phyloP scores from a whole-genome alignment of 2,329 filamentous ascomycete species.

The Ophiocordyceps unilateralis region DNA sequence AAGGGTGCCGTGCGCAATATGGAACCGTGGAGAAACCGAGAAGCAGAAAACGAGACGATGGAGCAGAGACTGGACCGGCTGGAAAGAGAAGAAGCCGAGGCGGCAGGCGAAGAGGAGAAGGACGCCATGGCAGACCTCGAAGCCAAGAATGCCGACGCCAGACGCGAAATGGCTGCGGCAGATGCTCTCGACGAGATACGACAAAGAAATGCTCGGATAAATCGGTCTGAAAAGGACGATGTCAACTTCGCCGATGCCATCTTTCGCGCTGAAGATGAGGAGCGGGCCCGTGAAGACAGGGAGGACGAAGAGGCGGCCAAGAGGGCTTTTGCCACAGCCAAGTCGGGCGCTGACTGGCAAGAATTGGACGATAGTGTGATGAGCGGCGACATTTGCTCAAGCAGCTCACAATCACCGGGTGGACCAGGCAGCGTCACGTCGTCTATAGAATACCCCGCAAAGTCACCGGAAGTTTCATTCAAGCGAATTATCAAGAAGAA shows the following conservation, averaged over 20 bases:
- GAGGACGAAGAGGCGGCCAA: conserved; percentile 74
- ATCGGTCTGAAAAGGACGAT: conserved; percentile 54
- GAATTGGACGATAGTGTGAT: conserved; percentile 29
- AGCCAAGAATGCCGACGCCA: conserved; percentile 81
- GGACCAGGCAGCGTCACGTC: background rate
- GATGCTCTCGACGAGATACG: conserved; percentile 92
- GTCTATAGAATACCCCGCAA: conserved; percentile 15
- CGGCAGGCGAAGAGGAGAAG: conserved; percentile 48
- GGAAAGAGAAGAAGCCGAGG: conserved; percentile 54
- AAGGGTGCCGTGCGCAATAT: conserved; percentile 81
- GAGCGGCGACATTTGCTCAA: background rate
- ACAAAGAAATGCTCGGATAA: conserved; percentile 74
- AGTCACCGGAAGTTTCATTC: conserved; percentile 44
- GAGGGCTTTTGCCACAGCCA: conserved; percentile 49
- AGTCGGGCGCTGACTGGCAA: conserved; percentile 18
- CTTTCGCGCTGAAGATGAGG: conserved; percentile 36
- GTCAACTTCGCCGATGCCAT: conserved; percentile 41
- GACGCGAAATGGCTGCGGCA: conserved; percentile 89
- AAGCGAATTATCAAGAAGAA: conserved; percentile 71
- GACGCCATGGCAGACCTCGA: conserved; percentile 94
- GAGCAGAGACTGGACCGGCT: conserved; percentile 74
- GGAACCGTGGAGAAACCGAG: conserved; percentile 63
- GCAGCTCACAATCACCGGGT: background rate
- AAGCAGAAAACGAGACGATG: conserved; percentile 58
- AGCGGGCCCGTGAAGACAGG: conserved; percentile 48